Conservation (phyloP, 2,329 filamentous ascomycete genomes). For the Raffaelea albimanens region DNA sequence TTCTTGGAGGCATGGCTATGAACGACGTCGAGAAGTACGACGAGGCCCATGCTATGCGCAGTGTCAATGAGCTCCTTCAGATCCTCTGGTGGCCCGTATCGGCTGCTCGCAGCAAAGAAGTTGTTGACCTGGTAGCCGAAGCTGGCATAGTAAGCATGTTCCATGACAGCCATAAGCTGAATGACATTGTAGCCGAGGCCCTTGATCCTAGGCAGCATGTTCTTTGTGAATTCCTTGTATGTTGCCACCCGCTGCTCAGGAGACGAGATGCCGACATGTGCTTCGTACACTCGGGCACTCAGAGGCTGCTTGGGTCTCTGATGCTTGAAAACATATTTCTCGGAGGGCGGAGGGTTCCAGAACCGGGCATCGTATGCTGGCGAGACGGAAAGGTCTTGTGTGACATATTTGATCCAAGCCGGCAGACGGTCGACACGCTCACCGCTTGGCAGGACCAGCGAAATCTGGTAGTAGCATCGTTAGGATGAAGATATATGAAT, state of each 20-base stretch:
- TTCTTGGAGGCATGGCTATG: slow-evolving; percentile 99
- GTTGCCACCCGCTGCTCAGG: slow-evolving; percentile 81
- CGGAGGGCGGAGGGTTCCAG: slow-evolving; percentile 78
- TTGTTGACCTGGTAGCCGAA: slow-evolving; percentile 99
- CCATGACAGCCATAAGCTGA: slow-evolving; percentile 98
- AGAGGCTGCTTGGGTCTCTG: slow-evolving; percentile 69
- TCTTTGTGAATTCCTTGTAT: slow-evolving; percentile 94
- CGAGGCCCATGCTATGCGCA: slow-evolving; percentile 82
- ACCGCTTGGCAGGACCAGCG: slow-evolving; percentile 68
- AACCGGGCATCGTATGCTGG: slow-evolving; percentile 91
- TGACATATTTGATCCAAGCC: slow-evolving; percentile 96
- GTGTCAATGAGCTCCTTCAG: slow-evolving; percentile 95
- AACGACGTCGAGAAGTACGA: slow-evolving; percentile 87
- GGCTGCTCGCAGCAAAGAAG: slow-evolving; percentile 95
- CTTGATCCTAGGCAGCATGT: slow-evolving; percentile 86
- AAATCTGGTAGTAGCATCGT: slow-evolving; percentile 48
- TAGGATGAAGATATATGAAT: not conserved
- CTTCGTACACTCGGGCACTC: slow-evolving; percentile 91
- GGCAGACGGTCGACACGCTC: slow-evolving; percentile 81
- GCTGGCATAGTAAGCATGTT: slow-evolving; percentile 98
- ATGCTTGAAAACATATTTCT: slow-evolving; percentile 81
- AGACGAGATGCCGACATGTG: slow-evolving; percentile 95
- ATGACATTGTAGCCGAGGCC: slow-evolving; percentile 92
- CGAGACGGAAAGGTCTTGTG: slow-evolving; percentile 81
- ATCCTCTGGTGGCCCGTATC: slow-evolving; percentile 88